A percentile compares a stretch with the other conserved stretches of the same genome.
These are phyloP conservation scores for Brassica carinata DNA, from an alignment of 345 rosid genomes.

Conservation along the genomic window DNA sequence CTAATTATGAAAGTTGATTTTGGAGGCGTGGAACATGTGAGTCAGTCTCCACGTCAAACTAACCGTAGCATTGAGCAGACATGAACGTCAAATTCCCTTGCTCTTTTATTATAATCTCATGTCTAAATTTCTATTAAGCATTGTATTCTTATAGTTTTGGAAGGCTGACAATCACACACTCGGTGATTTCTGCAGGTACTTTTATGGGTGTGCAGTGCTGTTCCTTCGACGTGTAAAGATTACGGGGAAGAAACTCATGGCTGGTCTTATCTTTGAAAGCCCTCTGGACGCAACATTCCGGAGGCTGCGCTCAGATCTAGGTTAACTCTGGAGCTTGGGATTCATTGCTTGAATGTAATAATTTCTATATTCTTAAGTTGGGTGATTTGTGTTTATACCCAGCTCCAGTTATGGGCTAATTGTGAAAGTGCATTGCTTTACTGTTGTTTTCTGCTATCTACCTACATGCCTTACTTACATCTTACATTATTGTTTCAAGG, in stretches of 20 bases:
- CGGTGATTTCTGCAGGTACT: not conserved
- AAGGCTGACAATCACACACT: not conserved
- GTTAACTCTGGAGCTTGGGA: too few species aligned
- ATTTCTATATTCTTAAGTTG: not conserved
- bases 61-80: too few species aligned
- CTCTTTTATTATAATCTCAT: not conserved
- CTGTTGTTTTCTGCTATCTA: not conserved
- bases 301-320: too few species aligned
- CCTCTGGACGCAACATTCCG: not conserved
- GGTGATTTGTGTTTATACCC: not conserved
- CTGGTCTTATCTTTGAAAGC: not conserved
- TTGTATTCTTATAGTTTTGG: not conserved
- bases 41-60: too few species aligned
- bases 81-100: too few species aligned
- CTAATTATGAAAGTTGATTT: too few species aligned
- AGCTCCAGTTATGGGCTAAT: not conserved
- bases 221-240: not conserved
- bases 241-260: not conserved
- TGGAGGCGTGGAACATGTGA: too few species aligned
- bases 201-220: not conserved
- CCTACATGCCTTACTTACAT: not conserved
- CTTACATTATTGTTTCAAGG: not conserved
- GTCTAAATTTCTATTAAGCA: not conserved
- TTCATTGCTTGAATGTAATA: too few species aligned
- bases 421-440: not conserved